phyloP scores from a whole-genome alignment of 441 rosid genomes.

The Aquilaria agallochum region DNA sequence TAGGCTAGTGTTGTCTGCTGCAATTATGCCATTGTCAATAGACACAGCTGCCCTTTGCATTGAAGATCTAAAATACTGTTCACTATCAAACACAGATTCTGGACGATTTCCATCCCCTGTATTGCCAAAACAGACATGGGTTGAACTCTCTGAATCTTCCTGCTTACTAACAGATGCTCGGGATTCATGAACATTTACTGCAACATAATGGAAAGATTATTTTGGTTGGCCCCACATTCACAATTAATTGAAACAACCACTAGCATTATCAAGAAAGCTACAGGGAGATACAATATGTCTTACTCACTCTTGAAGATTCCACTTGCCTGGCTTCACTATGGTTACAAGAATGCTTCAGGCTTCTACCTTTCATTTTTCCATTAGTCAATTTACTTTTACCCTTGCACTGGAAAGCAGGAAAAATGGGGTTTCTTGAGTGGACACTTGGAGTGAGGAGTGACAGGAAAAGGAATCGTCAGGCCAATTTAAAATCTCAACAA shows the following conservation, averaged over 20 bases:
- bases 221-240: slow-evolving; percentile 48
- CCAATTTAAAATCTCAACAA: too few relatives aligned
- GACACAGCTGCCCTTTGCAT: slow-evolving; percentile 11
- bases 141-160: slow-evolving; percentile 21
- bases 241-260: slow-evolving; percentile 43
- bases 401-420: slow-evolving; percentile 31
- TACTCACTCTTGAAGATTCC: slow-evolving; percentile 35
- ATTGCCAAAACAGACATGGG: slow-evolving; percentile 13
- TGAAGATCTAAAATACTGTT: slow-evolving; percentile 10
- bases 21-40: slow-evolving; percentile 21
- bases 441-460: too few relatives aligned
- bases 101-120: slow-evolving; percentile 19
- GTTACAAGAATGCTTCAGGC: slow-evolving; percentile 21
- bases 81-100: slow-evolving; percentile 16
- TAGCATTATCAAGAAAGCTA: slow-evolving; percentile 36
- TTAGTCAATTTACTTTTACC: slow-evolving; percentile 31
- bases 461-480: too few relatives aligned
- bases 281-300: slow-evolving; percentile 41
- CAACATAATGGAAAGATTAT: slow-evolving; percentile 45
- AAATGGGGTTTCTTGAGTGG: too few relatives aligned
- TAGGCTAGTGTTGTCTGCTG: slow-evolving; percentile 12
- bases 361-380: slow-evolving; percentile 29
- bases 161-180: slow-evolving; percentile 15
- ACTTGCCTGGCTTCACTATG: slow-evolving; percentile 21
- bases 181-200: slow-evolving; percentile 33